These are phyloP conservation scores for Nakazawaea laoshanensis DNA, from an alignment of 805 yeast species.

Conservation along the genomic window DNA sequence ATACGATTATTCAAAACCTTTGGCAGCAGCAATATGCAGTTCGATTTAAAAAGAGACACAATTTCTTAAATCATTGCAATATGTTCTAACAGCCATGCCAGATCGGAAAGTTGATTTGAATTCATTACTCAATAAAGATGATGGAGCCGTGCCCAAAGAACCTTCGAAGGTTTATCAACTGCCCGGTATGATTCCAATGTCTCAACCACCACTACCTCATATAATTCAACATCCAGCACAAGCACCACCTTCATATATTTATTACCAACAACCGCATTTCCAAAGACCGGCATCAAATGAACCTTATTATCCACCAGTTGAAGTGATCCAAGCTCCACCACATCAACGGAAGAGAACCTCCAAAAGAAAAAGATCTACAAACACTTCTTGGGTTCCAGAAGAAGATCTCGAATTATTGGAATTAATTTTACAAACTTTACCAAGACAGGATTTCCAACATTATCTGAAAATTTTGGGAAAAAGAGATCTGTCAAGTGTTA, in stretches of 20 bases:
- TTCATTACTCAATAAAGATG: too few species aligned
- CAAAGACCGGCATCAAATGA: slow-evolving; percentile 3
- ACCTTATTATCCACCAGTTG: slow-evolving; percentile 7
- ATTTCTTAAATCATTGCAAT: too few species aligned
- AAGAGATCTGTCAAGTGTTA: slow-evolving; percentile 8
- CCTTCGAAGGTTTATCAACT: background rate
- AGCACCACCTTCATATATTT: background rate
- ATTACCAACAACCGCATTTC: slow-evolving; percentile 1
- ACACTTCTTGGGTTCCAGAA: slow-evolving; percentile 4
- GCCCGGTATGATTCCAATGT: background rate
- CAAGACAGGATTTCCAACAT: slow-evolving; percentile 7
- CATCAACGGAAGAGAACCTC: slow-evolving; percentile 1
- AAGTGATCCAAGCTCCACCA: slow-evolving; percentile 8
- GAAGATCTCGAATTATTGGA: slow-evolving; percentile 9
- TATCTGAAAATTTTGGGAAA: slow-evolving; percentile 9
- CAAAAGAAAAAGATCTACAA: slow-evolving; percentile 8
- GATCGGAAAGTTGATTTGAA: too few species aligned
- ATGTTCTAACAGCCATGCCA: too few species aligned
- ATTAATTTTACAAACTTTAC: slow-evolving; percentile 7
- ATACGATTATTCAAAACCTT: too few species aligned
- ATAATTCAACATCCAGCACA: background rate
- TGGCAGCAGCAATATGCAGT: too few species aligned
- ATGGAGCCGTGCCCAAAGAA: too few species aligned
- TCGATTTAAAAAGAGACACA: too few species aligned
- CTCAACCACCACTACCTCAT: background rate